Base-by-base conservation (phyloP, 805 yeast species). In the Candida argentea region DNA sequence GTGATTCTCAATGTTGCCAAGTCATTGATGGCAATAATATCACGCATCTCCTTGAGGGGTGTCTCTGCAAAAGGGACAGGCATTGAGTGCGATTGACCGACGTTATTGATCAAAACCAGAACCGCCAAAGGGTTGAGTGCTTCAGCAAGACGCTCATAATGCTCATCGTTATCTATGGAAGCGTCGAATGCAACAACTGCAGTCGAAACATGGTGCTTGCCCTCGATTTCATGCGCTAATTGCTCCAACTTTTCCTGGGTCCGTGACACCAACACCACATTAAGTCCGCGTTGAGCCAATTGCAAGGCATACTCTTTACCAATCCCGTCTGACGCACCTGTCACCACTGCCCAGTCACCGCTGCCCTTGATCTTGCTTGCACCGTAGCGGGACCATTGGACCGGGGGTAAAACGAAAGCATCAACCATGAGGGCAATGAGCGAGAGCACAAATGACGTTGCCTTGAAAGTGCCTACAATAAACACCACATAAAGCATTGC, bases 281-380 rank as follows among this genome's bases (percentile, higher is more conserved):
- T 87, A 52, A 87, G 79, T 2, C 95, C 95, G 39, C 70, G 75
- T 30, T 67, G 55, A 8, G 97, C 98, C 55, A 91, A 67, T 57
- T 89, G 97, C 15, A 57, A 47, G 2, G 95, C 77, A 48, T 72
- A 91, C 52, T 91, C 95, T 50, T 87, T 85, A 33, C 98, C 98
- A 46, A 91, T 80, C 20, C 98, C 98, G 51, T 91, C 97, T 26
- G 96, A 84, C 3, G 96, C 93, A 33, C 98, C 98, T 5, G 98
- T 91, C 11, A 91, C 71, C 18, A 91, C 81, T n/a, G 96, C 95
- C 89, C 95, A 91, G 22, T 70, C 64, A 16, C 79, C 80, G n/a
- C n/a, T n/a, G n/a, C n/a, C n/a, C n/a, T n/a, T n/a, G n/a, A n/a
- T n/a, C 13, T 40, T 34, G 35, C 64, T 62, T 16, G 89, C 79